Percentiles rank a stretch among this genome's conserved stretches.
phyloP scores from a whole-genome alignment of 768 basidiomycete genomes.

The Leccinum variicolor region DNA sequence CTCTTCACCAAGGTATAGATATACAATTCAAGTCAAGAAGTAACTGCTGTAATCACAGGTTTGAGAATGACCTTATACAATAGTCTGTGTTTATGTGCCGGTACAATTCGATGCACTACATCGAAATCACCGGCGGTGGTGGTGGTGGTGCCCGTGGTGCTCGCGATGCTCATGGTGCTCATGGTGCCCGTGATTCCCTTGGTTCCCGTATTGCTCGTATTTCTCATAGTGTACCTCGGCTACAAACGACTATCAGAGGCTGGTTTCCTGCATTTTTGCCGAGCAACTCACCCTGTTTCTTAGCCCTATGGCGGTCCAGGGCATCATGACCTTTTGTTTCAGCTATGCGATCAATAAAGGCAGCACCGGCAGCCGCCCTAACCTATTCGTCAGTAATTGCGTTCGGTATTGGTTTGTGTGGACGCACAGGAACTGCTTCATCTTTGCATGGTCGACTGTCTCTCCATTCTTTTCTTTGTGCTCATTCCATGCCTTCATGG shows the following conservation, averaged over 20 bases:
- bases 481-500: constrained; percentile 59
- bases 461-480: constrained; percentile 50
- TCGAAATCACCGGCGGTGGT: not conserved
- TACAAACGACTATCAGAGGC: constrained; percentile 4
- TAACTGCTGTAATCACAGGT: not conserved
- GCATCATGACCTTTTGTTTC: constrained; percentile 61
- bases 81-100: not conserved
- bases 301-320: constrained; percentile 42
- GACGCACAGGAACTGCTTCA: constrained; percentile 49
- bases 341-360: constrained; percentile 47
- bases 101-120: not conserved
- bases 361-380: constrained; percentile 56
- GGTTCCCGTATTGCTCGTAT: not conserved
- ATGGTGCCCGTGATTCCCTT: not conserved
- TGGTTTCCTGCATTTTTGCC: no score
- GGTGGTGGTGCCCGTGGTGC: not conserved
- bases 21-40: not conserved
- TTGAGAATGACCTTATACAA: constrained; percentile 6
- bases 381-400: not conserved
- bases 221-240: constrained; percentile 1
- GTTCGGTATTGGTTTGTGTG: constrained; percentile 14
- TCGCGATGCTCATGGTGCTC: not conserved
- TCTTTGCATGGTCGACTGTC: constrained; percentile 46
- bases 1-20: not conserved
- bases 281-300: constrained; percentile 31